These are phyloP conservation scores for Candolleomyces efflorescens DNA, from an alignment of 768 basidiomycete genomes.

Conservation along the genomic window DNA sequence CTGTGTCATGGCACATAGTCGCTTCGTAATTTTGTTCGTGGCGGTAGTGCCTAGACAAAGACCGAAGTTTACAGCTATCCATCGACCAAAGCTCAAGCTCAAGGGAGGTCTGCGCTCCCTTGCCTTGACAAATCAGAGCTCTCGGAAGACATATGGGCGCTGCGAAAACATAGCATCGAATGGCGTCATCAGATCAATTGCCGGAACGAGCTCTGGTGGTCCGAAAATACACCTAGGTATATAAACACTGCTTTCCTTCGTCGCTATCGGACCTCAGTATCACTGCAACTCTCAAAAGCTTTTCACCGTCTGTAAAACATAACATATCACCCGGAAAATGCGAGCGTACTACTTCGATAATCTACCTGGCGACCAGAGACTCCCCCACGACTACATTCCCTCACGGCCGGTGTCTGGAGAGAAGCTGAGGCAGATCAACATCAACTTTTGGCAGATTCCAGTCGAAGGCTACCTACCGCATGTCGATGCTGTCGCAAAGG, in stretches of 20 bases:
- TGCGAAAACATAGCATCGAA: background rate
- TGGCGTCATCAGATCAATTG: background rate
- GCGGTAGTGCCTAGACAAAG: too few species aligned
- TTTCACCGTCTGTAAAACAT: background rate
- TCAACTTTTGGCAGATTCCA: conserved; percentile 66
- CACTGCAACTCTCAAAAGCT: background rate
- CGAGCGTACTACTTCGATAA: conserved; percentile 75
- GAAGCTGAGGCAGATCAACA: conserved; percentile 52
- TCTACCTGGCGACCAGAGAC: conserved; percentile 75
- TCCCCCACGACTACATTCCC: conserved; percentile 69
- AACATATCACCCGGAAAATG: conserved; percentile 37
- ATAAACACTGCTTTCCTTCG: background rate
- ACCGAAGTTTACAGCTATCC: too few species aligned
- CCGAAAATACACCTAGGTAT: background rate
- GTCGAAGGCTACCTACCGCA: conserved; percentile 52
- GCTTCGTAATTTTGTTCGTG: too few species aligned
- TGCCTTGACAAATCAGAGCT: background rate
- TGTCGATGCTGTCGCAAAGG: conserved; percentile 59
- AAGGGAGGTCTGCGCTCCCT: background rate
- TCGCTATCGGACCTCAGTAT: background rate
- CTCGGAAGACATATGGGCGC: background rate
- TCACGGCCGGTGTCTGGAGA: conserved; percentile 47
- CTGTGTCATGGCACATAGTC: too few species aligned
- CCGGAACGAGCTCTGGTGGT: background rate
- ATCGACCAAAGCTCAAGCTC: too few species aligned